Conservation (phyloP, 345 rosid species). For the Aegle marmelos region DNA sequence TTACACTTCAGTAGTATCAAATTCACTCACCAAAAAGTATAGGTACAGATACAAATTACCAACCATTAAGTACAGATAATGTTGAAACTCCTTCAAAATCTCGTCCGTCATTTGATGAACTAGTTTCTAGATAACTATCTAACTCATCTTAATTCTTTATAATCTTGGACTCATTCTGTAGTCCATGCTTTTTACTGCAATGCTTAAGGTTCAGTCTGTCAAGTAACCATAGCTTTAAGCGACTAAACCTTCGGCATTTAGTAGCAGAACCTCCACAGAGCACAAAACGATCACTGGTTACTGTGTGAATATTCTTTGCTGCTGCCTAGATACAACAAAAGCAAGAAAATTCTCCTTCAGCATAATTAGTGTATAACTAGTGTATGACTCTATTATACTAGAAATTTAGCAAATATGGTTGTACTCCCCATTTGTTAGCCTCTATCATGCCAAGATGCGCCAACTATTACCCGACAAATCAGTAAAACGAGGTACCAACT, state of each 20-base stretch:
- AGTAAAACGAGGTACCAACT: no score
- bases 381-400: no score
- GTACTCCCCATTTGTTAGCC: no score
- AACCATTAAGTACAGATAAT: constrained; percentile 19
- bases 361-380: no score
- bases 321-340: constrained; percentile 30
- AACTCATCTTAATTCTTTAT: constrained; percentile 29
- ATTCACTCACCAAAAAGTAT: no score
- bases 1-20: no score
- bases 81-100: constrained; percentile 17
- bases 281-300: constrained; percentile 29
- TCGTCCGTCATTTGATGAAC: constrained; percentile 25
- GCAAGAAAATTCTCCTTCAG: no score
- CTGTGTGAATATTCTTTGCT: constrained; percentile 18
- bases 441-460: no score
- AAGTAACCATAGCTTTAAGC: constrained; percentile 9
- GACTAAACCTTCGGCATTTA: constrained; percentile 40
- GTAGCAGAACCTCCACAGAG: constrained; percentile 34
- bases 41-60: no score
- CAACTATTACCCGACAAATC: no score
- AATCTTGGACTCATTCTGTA: constrained; percentile 33
- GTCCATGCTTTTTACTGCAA: constrained; percentile 22
- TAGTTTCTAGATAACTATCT: constrained; percentile 28
- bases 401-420: no score
- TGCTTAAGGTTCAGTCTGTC: constrained; percentile 15